A percentile compares a stretch with the other conserved stretches of the same genome.
Evolutionary conservation across 139 green algal genomes (phyloP).

Genomic region (Coelastrella sp.): DNA sequence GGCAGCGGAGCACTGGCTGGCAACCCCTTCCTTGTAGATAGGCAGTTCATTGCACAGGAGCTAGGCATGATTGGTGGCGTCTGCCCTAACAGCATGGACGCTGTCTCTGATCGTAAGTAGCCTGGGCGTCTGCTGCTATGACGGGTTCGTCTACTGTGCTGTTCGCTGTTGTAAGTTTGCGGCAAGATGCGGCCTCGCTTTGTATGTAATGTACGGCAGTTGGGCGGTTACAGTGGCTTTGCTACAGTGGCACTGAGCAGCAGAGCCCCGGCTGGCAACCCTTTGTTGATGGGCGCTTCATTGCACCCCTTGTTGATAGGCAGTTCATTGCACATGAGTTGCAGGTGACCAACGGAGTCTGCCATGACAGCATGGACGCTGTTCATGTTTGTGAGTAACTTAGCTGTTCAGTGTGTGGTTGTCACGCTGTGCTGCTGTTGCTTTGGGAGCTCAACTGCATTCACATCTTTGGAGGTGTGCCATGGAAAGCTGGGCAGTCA

Average conservation of each 20-base stretch:
- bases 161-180: no score
- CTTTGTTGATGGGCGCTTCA: slow-evolving; percentile 66
- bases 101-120: slow-evolving; percentile 92
- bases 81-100: slow-evolving; percentile 95
- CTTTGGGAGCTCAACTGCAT: no score
- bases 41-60: slow-evolving; percentile 80
- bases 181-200: no score
- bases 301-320: slow-evolving; percentile 83
- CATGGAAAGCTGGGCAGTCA: no score
- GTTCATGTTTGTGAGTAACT: slow-evolving; percentile 90
- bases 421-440: not conserved
- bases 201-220: no score
- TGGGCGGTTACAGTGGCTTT: no score
- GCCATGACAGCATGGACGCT: slow-evolving; percentile 95
- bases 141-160: no score
- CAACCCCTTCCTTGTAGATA: slow-evolving; percentile 97
- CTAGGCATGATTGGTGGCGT: slow-evolving; percentile 78
- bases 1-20: slow-evolving; percentile 92
- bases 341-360: slow-evolving; percentile 71
- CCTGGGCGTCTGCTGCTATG: not conserved
- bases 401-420: not conserved
- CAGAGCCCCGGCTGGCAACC: slow-evolving; percentile 96
- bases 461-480: no score
- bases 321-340: slow-evolving; percentile 82
- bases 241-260: slow-evolving; percentile 90